Base-by-base conservation (phyloP, 192 early-diverging fungal genomes). In the Entomortierella parvispora region DNA sequence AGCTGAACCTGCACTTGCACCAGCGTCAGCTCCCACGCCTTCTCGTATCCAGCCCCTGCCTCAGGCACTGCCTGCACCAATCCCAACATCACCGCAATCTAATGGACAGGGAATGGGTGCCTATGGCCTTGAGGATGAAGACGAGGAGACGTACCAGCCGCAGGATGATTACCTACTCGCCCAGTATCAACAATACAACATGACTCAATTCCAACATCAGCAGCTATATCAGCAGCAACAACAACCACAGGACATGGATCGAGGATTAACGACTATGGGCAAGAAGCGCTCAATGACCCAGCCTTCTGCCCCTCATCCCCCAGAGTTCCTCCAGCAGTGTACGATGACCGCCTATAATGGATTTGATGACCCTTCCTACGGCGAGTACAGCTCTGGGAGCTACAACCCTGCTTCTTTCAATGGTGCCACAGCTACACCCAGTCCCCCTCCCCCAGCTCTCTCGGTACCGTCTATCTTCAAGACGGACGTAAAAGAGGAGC, bases 261-360 rank as follows among this genome's bases (percentile, higher is more conserved):
- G 32, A 17, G 50, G 55, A 0, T 64, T 44, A n/a, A 34, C 25
- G 9, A 3, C 61, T 1, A 50, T 45, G 37, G 55, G 52, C 4
- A 77, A 68, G 60, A 77, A 77, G n/a, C 37, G 49, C 8, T 64
- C 74, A 3, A 77, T 68, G 23, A 53, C 65, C 9, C 65, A 68
- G 25, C 43, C 54, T 11, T 49, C 65, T 7, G 46, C 53, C 0
- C 20, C 53, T 10, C 53, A 62, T 15, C 60, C 59, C 4, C 32
- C 54, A 29, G 60, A 63, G 5, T 25, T 29, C 20, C 5, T 60
- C 32, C 53, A 37, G 42, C 33, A 48, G 56, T 33, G 23, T 0
- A 14, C 3, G 18, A 56, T 57, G 43, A 50, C 60, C 1, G 26
- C 50, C 8, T 32, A 43, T 52, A 45, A 44, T 2, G 66, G 58